Evolutionary conservation across 306 rosid species (phyloP), one percentile per base, ranked within the genome.

Genomic region (Vigna reflexopilosa): DNA sequence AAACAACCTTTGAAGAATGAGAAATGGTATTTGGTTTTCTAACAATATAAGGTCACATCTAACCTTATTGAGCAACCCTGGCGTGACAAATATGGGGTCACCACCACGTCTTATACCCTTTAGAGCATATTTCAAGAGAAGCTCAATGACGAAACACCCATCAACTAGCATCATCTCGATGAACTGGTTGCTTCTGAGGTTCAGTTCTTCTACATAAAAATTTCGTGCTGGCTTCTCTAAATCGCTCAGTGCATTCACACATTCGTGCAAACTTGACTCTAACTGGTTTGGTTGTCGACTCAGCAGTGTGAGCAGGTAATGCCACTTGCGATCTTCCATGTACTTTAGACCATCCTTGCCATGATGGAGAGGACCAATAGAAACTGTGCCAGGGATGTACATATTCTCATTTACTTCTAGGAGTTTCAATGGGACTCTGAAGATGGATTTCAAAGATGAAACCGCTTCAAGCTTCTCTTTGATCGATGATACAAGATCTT

Each of bases 291-390:
- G 36, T 44, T 67, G 72, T 42, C 72, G 34, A 42, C 2, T 67
- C 17, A 67, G 34, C 19, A 67, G 19, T 20, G 72, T 67, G 72
- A 67, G 44, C 11, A 67, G 0, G 36, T 67, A 67, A 22, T 67
- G 72, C 72, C 72, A 67, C 72, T 67, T 67, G 30, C 12, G 36
- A 67, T 67, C 72, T 67, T 67, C 72, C 72, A 67, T 67, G 54
- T 67, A 44, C 20, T 67, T 44, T 11, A 67, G 36, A 20, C 30
- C 30, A n/a, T 67, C 54, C 52, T 44, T 22, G n/a, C 72, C 72
- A 19, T 67, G 72, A 13, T 67, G 72, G 54, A 67, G 54, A 67
- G 72, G 72, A 67, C 72, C 72, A 67, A 67, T 67, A 42, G 72
- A 67, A 44, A 67, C 54, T 12, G 54, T 42, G 19, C 12, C 7